Base-by-base conservation (phyloP, 805 yeast species). In the Candida krabiensis region DNA sequence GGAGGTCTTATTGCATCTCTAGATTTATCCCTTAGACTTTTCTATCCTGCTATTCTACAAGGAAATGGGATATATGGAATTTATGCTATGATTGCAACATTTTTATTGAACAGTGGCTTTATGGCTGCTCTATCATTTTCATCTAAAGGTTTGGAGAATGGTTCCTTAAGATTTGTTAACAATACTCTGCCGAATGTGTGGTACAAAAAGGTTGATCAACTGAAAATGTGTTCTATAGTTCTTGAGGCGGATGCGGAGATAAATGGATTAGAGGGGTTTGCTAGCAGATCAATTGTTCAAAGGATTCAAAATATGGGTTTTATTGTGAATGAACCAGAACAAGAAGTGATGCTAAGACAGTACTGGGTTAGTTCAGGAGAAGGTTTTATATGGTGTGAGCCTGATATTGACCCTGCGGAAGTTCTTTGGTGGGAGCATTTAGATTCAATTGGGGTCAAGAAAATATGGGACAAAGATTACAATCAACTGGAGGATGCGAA, bases 301-400 rank as follows among this genome's bases (percentile, higher is more conserved):
- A 46, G 61, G 17, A 46, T 65, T 38, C 56, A 70, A 29, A 54
- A 58, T 32, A 62, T 71, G 57, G 63, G 63, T 4, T 59, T 60
- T 32, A 64, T 59, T 4, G 59, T 70, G 11, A 67, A 67, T 53
- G 77, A 77, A 49, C 79, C 83, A 32, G 77, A 80, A 38, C 82
- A 77, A 43, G 95, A 86, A 43, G 56, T 76, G 32, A 70, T 79
- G 66, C 51, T 86, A 49, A 84, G 86, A 54, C 95, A 88, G 50
- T 86, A 86, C 63, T 86, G 96, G 96, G 78, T 86, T 55, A 73
- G 83, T 28, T 86, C 87, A 6, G 96, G 96, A 21, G 90, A 83
- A 38, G 89, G 88, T 11, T 86, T 85, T 55, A 86, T 82, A 43
- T 86, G 96, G 96, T 82, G 77, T 9, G 96, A 86, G 55, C 95